Base-by-base conservation (phyloP, 495 filamentous ascomycete genomes). In the Penicillium antarcticum region DNA sequence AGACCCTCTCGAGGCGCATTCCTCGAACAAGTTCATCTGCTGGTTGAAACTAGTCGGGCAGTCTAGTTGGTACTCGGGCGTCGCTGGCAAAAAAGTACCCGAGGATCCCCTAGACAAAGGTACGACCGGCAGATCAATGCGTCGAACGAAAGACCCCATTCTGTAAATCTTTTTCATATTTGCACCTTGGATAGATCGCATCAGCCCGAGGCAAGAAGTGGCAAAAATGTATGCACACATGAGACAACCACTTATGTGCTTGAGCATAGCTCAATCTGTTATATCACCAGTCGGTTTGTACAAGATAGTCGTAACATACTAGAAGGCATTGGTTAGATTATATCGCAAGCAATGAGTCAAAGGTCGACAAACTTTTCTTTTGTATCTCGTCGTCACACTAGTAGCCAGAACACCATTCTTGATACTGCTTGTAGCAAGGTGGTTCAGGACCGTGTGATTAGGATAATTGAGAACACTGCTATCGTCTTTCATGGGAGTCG, bases 261-360 rank as follows among this genome's bases (percentile, higher is more conserved):
- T 3, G 26, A 18, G 32, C 33, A 45, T 45, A 29, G 41, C 42
- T 61, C 67, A 73, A 51, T 61, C 68, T 26, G 62, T 64, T 36
- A 71, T 68, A 58, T 76, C 61, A 32, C 71, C 71, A 19, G 89
- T 95, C 12, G 92, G 91, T 77, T 96, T 97, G 71, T 97, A 96
- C 77, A 98, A 84, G 57, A 98, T 92, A 0, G 91, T 97, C 9
- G 92, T 98, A 14, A 97, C 89, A 70, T 97, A 97, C 92, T 97
- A 45, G 21, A 36, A 31, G 46, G 17, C 48, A 51, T 70, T 45
- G 62, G 37, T 37, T 48, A 33, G 34, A 13, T 5, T 17, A 17
- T 18, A 19, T 29, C 26, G 26, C 8, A 48, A 45, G 12, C 10
- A 9, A n/a, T 24, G 0, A 48, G 19, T 24, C 10, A 41, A 17